phyloP scores from a whole-genome alignment of 768 basidiomycete species.

The Suillus plorans region DNA sequence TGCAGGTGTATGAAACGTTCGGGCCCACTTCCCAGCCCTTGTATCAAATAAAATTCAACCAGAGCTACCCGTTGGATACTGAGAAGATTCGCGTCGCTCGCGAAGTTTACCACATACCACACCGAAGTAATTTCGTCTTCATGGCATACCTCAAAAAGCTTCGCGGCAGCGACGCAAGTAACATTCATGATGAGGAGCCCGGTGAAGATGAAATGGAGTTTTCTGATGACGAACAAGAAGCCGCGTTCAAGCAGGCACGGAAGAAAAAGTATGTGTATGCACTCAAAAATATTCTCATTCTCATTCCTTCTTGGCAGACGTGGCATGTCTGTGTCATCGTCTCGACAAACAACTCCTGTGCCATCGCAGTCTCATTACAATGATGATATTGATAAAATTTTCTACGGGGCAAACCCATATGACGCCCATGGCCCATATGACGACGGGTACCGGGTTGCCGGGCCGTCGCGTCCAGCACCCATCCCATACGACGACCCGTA shows the following conservation, averaged over 20 bases:
- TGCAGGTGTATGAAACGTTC: constrained; percentile 91
- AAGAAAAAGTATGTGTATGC: constrained; percentile 54
- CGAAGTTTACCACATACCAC: constrained; percentile 80
- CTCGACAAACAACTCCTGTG: constrained; percentile 54
- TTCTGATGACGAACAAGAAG: constrained; percentile 92
- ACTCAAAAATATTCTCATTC: constrained; percentile 3
- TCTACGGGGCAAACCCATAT: constrained; percentile 59
- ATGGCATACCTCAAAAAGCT: constrained; percentile 63
- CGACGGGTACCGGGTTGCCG: constrained; percentile 50
- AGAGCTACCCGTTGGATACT: constrained; percentile 58
- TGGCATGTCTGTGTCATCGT: constrained; percentile 50
- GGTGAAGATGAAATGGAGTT: constrained; percentile 90
- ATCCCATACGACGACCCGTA: constrained; percentile 83
- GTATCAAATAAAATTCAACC: constrained; percentile 84
- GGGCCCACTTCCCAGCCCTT: constrained; percentile 89
- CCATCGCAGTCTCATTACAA: constrained; percentile 52
- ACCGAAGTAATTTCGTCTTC: constrained; percentile 82
- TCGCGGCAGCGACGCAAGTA: constrained; percentile 93
- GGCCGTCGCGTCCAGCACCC: constrained; percentile 63
- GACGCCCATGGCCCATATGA: constrained; percentile 71
- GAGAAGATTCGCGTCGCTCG: constrained; percentile 54
- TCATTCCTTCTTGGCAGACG: constrained; percentile 39
- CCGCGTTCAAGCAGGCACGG: constrained; percentile 57
- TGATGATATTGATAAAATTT: constrained; percentile 46
- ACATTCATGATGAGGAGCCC: constrained; percentile 92